Evolutionary conservation across 805 yeast genomes (phyloP).

Genomic region (Candida namnaoensis): DNA sequence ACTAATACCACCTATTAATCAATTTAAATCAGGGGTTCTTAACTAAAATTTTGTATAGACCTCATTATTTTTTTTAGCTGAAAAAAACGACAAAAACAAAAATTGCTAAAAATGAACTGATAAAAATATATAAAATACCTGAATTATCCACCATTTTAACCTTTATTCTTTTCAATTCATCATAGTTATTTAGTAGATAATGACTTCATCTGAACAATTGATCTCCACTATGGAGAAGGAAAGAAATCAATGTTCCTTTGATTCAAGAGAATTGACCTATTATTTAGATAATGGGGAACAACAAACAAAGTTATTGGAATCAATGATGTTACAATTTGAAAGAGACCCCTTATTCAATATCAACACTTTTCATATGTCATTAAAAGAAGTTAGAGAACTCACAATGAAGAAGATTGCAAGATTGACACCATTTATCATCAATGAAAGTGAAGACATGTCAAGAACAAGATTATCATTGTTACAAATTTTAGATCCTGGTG

Average conservation of each 20-base stretch:
- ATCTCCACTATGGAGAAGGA: slow-evolving; percentile 21
- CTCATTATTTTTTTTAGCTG: too few species aligned
- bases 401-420: slow-evolving; percentile 53
- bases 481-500: slow-evolving; percentile 67
- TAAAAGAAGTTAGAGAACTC: slow-evolving; percentile 45
- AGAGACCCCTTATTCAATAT: slow-evolving; percentile 57
- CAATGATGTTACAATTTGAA: slow-evolving; percentile 47
- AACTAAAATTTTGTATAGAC: too few species aligned
- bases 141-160: too few species aligned
- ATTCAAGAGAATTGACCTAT: slow-evolving; percentile 35
- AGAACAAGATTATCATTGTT: slow-evolving; percentile 40
- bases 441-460: slow-evolving; percentile 22
- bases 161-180: too few species aligned
- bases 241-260: slow-evolving; percentile 31
- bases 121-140: too few species aligned
- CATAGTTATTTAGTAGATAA: background rate
- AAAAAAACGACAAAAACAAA: too few species aligned
- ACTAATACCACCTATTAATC: too few species aligned
- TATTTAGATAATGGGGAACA: slow-evolving; percentile 42
- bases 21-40: too few species aligned
- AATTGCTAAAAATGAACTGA: too few species aligned
- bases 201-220: background rate
- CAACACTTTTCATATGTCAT: slow-evolving; percentile 41
- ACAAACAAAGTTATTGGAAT: slow-evolving; percentile 34
- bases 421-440: slow-evolving; percentile 33